Evolutionary conservation across 2,329 filamentous ascomycete species (phyloP).

Genomic region (Metarhizium anisopliae): DNA sequence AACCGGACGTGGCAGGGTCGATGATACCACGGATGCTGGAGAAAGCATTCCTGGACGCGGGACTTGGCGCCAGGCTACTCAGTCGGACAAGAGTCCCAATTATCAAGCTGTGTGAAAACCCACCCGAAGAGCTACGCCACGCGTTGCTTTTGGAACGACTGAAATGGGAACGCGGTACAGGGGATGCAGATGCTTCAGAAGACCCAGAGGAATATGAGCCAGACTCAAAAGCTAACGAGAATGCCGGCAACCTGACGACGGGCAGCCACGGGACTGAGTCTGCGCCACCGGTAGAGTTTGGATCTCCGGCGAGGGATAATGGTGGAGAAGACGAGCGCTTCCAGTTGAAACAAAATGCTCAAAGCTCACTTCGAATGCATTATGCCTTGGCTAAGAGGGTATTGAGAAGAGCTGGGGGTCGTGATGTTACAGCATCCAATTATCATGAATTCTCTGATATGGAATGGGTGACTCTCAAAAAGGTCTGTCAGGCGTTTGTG

Average conservation of each 20-base stretch:
- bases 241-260: not conserved
- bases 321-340: constrained; percentile 13
- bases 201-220: constrained; percentile 17
- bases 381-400: constrained; percentile 39
- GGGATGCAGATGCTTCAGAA: constrained; percentile 25
- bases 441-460: constrained; percentile 28
- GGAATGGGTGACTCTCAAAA: constrained; percentile 41
- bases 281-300: constrained; percentile 11
- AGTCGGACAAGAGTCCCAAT: constrained; percentile 77
- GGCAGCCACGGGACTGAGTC: constrained; percentile 3
- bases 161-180: constrained; percentile 58
- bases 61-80: constrained; percentile 67
- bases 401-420: constrained; percentile 37
- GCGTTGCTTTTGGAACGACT: constrained; percentile 55
- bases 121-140: constrained; percentile 48
- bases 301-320: constrained; percentile 10
- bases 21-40: constrained; percentile 67
- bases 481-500: constrained; percentile 45
- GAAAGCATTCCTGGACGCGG: constrained; percentile 60
- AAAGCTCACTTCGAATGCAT: constrained; percentile 35
- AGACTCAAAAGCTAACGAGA: constrained; percentile 10
- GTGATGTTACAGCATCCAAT: constrained; percentile 41
- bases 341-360: constrained; percentile 32
- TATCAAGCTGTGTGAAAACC: constrained; percentile 73
- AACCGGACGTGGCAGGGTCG: constrained; percentile 45